phyloP scores from a whole-genome alignment of 768 basidiomycete genomes.

The Boletus subcaerulescens region DNA sequence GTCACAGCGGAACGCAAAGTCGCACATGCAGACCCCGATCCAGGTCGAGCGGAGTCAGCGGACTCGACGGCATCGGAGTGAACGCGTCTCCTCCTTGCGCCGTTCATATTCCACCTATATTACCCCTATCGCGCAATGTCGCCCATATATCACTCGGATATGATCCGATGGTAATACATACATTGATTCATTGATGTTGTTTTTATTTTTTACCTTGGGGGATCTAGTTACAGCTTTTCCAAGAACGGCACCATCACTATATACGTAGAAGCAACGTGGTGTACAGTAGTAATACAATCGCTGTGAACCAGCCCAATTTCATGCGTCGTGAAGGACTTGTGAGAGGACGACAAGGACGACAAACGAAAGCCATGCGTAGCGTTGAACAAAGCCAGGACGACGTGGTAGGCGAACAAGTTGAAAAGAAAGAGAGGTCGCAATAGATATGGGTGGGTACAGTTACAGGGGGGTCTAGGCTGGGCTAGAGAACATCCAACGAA shows the following conservation, averaged over 20 bases:
- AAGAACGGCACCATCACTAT: conserved; percentile 1
- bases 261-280: conserved; percentile 5
- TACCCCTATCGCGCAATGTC: too few relatives aligned
- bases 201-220: too few relatives aligned
- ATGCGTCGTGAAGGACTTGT: background rate
- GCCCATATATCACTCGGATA: too few relatives aligned
- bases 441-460: conserved; percentile 27
- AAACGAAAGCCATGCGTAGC: background rate
- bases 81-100: background rate
- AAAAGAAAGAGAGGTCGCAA: background rate
- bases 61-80: background rate
- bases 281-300: conserved; percentile 31
- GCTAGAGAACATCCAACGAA: conserved; percentile 29
- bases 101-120: too few relatives aligned
- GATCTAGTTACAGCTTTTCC: background rate
- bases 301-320: conserved; percentile 7
- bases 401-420: background rate
- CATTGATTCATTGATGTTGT: background rate
- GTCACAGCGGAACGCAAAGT: conserved; percentile 57
- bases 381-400: background rate
- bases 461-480: conserved; percentile 31
- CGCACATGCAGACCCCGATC: conserved; percentile 7
- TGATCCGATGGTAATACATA: background rate
- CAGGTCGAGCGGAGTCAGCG: too few relatives aligned
- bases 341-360: background rate